These are phyloP conservation scores for Fusarium sp. DNA, from an alignment of 2,329 filamentous ascomycete genomes.

Conservation along the genomic window DNA sequence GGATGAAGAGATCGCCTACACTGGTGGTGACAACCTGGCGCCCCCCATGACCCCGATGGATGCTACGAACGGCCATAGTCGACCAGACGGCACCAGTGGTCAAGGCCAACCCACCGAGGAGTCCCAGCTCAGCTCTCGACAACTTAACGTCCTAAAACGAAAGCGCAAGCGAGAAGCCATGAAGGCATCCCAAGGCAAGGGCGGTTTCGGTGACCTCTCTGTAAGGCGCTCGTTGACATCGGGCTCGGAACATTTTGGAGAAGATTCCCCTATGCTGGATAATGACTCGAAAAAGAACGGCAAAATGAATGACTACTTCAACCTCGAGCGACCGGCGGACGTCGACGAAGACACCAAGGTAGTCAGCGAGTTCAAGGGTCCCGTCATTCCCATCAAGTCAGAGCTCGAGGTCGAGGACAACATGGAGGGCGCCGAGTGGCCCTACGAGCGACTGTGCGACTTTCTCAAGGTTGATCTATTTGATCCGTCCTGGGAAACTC, in stretches of 20 bases:
- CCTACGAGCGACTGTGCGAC: slow-evolving; percentile 92
- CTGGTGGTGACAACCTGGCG: slow-evolving; percentile 62
- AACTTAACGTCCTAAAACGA: slow-evolving; percentile 93
- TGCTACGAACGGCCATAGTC: slow-evolving; percentile 46
- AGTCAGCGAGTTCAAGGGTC: slow-evolving; percentile 94
- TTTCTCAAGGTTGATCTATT: slow-evolving; percentile 95
- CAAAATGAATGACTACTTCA: slow-evolving; percentile 87
- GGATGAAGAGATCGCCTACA: slow-evolving; percentile 77
- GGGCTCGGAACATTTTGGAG: slow-evolving; percentile 70
- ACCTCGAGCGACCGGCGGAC: slow-evolving; percentile 80
- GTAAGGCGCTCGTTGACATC: slow-evolving; percentile 71
- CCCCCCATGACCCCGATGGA: slow-evolving; percentile 62
- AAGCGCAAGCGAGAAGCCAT: slow-evolving; percentile 93
- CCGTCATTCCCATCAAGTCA: slow-evolving; percentile 83
- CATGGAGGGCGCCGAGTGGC: slow-evolving; percentile 88
- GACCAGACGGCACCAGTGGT: slow-evolving; percentile 52
- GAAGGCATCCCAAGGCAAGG: slow-evolving; percentile 86
- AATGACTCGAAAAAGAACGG: slow-evolving; percentile 70
- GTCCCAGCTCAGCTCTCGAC: slow-evolving; percentile 84
- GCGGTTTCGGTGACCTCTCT: slow-evolving; percentile 88
- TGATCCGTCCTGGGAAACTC: slow-evolving; percentile 92
- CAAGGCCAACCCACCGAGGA: slow-evolving; percentile 68
- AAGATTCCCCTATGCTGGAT: slow-evolving; percentile 68
- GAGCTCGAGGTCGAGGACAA: slow-evolving; percentile 83
- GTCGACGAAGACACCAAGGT: slow-evolving; percentile 92